Base-by-base conservation (phyloP, 805 yeast genomes). In the Saccharomycopsis olivae region DNA sequence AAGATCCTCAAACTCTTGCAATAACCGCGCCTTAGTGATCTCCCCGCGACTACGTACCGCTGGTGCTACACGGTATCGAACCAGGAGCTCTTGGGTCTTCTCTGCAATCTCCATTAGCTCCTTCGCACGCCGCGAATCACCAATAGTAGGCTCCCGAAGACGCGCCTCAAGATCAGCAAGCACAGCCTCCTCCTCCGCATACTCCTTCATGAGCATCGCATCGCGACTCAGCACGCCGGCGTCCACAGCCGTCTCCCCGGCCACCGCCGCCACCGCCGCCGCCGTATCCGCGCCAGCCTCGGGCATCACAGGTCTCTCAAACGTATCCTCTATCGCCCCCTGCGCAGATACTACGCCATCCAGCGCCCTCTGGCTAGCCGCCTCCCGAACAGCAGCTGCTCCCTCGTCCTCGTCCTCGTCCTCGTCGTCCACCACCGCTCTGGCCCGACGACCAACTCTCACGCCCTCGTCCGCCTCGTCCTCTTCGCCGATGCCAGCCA, bases 101-200 rank as follows among this genome's bases (percentile, higher is more conserved):
- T 27, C 32, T 5, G 46, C 46, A 33, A 45, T 45, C 14, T 42
- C 48, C n/a, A 45, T 34, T 19, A 45, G 38, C 15, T 43, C 47
- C 27, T 45, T 39, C 19, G 32, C 24, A 21, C 32, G 27, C n/a
- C 30, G 23, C 11, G 15, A 19, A n/a, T 40, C 29, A 10, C n/a
- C 18, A 13, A 14, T 35, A n/a, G 23, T 11, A 20, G 14, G 20
- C 15, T 6, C 8, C 28, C 16, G 3, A 19, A 37, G 28, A 8
- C 25, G 24, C 11, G 24, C 8, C 27, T 40, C 43, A 11, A 43
- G 25, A 13, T 40, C 33, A 14, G 32, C 16, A 4, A 42, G 8
- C 5, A 38, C 10, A 8, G 13, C 9, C 11, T 38, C 47, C 25
- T 40, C 40, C 25, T 45, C 39, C 8, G 30, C 39, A 25, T 40